Conservation (phyloP, 768 basidiomycete genomes). For the Kwoniella bestiolae region DNA sequence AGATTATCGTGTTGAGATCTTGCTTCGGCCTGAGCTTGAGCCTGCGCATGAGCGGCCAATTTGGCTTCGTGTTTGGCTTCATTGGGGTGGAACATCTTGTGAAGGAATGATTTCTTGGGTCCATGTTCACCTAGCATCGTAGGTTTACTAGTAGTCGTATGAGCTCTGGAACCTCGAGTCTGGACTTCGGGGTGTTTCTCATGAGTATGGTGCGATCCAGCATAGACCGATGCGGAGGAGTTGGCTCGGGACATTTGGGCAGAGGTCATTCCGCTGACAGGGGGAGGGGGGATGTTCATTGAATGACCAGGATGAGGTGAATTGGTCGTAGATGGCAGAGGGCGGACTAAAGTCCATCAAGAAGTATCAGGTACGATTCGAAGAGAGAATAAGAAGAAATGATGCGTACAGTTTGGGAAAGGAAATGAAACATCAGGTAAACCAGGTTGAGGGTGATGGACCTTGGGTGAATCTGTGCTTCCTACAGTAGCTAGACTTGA, state of each 20-base stretch:
- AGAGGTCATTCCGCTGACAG: constrained; percentile 21
- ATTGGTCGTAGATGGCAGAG: constrained; percentile 30
- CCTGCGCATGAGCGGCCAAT: constrained; percentile 18
- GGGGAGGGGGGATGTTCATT: constrained; percentile 40
- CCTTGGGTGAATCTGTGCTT: neutral
- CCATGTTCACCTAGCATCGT: constrained; percentile 45
- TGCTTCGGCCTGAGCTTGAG: constrained; percentile 12
- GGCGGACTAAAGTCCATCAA: constrained; percentile 27
- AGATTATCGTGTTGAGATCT: constrained; percentile 21
- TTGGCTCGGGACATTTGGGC: constrained; percentile 34
- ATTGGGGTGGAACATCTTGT: constrained; percentile 54
- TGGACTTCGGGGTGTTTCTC: constrained; percentile 20
- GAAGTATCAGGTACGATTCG: neutral
- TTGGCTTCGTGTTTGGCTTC: constrained; percentile 32
- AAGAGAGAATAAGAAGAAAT: neutral
- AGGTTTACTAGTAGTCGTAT: constrained; percentile 37
- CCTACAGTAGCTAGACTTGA: constrained; percentile 17
- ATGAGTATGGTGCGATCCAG: constrained; percentile 19
- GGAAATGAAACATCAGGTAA: constrained; percentile 37
- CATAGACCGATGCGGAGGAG: constrained; percentile 20
- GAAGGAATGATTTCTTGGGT: constrained; percentile 55
- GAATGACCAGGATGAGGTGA: constrained; percentile 26
- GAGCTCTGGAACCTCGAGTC: constrained; percentile 10
- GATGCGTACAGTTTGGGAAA: constrained; percentile 41
- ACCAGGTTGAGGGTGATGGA: constrained; percentile 7